phyloP scores from a whole-genome alignment of 148 eudicot species.

The Suaeda aralocaspica region DNA sequence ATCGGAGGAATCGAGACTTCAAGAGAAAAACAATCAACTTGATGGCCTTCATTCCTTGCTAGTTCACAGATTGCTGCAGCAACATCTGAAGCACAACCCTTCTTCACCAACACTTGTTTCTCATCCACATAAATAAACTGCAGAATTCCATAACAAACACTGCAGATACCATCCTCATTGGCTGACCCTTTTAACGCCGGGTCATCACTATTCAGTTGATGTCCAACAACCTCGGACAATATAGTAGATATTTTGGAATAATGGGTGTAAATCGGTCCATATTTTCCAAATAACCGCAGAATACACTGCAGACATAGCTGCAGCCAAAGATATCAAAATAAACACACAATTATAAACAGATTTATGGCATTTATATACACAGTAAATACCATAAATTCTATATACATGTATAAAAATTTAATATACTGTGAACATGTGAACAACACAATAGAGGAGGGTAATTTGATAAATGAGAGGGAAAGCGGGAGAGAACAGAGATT shows the following conservation, averaged over 20 bases:
- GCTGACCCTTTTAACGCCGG: conserved; percentile 18
- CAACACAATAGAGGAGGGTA: too few species aligned
- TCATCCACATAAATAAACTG: conserved; percentile 57
- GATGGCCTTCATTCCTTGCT: conserved; percentile 50
- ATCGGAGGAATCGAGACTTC: conserved; percentile 72
- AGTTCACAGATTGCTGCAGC: conserved; percentile 50
- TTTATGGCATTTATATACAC: not conserved
- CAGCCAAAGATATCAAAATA: conserved; percentile 10
- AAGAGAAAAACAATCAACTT: conserved; percentile 53
- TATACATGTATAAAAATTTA: too few species aligned
- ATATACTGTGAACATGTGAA: too few species aligned
- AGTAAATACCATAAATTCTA: too few species aligned
- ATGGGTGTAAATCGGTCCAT: conserved; percentile 36
- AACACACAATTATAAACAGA: not conserved
- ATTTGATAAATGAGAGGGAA: too few species aligned
- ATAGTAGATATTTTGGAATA: conserved; percentile 28
- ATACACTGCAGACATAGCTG: conserved; percentile 77
- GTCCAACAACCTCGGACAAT: conserved; percentile 24
- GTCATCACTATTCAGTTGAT: conserved; percentile 25
- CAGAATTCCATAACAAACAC: conserved; percentile 72
- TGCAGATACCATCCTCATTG: conserved; percentile 38
- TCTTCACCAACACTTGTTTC: conserved; percentile 32
- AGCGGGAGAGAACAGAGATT: too few species aligned
- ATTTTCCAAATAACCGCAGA: conserved; percentile 56
- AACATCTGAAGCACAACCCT: conserved; percentile 49